These are phyloP conservation scores for Trypanosoma mega DNA, from an alignment of 208 protist species.

Conservation along the genomic window DNA sequence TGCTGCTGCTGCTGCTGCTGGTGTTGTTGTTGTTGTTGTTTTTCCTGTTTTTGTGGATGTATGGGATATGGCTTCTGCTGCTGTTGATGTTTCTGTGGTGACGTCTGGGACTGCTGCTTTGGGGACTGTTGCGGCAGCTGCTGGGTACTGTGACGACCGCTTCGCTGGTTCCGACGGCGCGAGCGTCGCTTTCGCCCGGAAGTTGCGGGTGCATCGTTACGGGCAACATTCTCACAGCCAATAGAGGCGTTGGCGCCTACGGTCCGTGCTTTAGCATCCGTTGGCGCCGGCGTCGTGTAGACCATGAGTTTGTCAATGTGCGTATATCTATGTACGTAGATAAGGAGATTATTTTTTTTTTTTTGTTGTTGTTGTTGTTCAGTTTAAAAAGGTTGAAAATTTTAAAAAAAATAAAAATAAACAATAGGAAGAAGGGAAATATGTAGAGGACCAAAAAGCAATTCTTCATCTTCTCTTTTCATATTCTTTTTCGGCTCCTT, in stretches of 20 bases:
- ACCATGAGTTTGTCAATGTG: not conserved
- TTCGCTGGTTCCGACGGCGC: slow-evolving; percentile 7
- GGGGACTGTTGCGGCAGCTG: slow-evolving; percentile 16
- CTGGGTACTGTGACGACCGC: not conserved
- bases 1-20: not conserved
- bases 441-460: not conserved
- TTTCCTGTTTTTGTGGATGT: slow-evolving; percentile 13
- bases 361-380: not conserved
- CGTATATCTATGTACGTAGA: too few relatives aligned
- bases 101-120: not conserved
- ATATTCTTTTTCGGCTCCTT: too few relatives aligned
- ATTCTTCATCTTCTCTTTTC: not conserved
- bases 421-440: not conserved
- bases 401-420: slow-evolving; percentile 4
- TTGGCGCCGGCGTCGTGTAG: not conserved
- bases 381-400: not conserved
- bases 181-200: slow-evolving; percentile 17
- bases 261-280: not conserved
- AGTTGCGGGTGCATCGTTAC: slow-evolving; percentile 38
- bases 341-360: too few relatives aligned
- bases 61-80: slow-evolving; percentile 10
- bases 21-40: not conserved
- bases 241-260: not conserved
- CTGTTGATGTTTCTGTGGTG: slow-evolving; percentile 10
- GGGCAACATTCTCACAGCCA: slow-evolving; percentile 17